Conservation (phyloP, 139 green algal species). For the Mesotaenium endlicherianum region DNA sequence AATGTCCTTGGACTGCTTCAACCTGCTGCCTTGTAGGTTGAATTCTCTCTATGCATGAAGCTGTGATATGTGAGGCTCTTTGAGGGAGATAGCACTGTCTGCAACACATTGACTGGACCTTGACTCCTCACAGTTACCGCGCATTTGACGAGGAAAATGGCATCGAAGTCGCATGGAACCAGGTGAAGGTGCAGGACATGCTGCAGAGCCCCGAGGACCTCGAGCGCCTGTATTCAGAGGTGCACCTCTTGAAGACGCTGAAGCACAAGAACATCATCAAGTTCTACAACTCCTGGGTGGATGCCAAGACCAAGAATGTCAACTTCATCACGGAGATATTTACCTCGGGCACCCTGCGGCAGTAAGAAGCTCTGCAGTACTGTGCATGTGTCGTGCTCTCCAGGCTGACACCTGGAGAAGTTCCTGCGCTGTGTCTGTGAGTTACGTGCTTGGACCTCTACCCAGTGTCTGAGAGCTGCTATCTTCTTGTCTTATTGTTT, state of each 20-base stretch:
- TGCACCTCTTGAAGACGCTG: conserved; percentile 93
- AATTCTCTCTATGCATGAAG: neutral
- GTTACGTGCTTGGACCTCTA: no score
- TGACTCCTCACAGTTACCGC: conserved; percentile 71
- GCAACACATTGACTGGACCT: no score
- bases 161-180: conserved; percentile 97
- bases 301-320: conserved; percentile 77
- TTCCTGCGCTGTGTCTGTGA: no score
- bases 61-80: no score
- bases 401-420: no score
- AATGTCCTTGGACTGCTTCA: neutral
- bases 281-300: conserved; percentile 94
- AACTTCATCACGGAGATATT: conserved; percentile 99
- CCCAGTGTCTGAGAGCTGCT: no score
- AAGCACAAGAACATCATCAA: conserved; percentile 99
- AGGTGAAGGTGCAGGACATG: conserved; percentile 77
- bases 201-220: conserved; percentile 69
- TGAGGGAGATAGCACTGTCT: no score
- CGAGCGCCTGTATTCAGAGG: conserved; percentile 89
- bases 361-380: conserved; percentile 58
- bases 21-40: neutral
- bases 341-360: conserved; percentile 89
- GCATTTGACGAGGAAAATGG: conserved; percentile 92
- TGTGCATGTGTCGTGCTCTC: neutral
- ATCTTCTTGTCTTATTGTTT: no score